Evolutionary conservation across 2,329 filamentous ascomycete genomes (phyloP), one percentile per base, ranked within the genome.

Genomic region (Ophiostoma piceae): DNA sequence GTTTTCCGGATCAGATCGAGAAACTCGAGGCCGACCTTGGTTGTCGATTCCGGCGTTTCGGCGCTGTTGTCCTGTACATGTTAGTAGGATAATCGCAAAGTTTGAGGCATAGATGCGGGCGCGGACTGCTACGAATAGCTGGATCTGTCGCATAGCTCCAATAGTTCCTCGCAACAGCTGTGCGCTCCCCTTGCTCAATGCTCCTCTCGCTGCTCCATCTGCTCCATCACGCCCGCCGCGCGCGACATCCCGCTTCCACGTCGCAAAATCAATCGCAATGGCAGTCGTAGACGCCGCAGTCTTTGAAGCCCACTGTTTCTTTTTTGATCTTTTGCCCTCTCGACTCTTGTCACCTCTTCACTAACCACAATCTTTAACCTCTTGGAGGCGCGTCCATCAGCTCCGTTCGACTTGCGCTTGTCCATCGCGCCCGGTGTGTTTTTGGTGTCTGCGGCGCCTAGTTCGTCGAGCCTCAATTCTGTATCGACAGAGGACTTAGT

Each of bases 1-100:
- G 91, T 92, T 73, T 87, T 84, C 75, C 89, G 89, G 76, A 96
- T 86, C 76, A 89, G 88, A 69, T 92, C 88, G 64, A 96, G 81
- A 76, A 96, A 91, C 74, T 85, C 86, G 75, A 92, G 80, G 51
- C 92, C 92, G 75, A 88, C 86, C 69, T 88, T 84, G 16, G 88
- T 89, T 2, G 91, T 94, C 19, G 88, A 88, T 77, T 91, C 88
- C 69, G 81, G 79, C 19, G 85, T 88, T 79, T 94, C 90, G 39
- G 84, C 80, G 66, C 82, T 85, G 72, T 82, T 79, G 76, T 80
- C 72, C 26, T 69, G 54, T 35, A 9, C 5, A 3, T 9, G 8
- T 39, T 19, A 64, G 65, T n/a, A 22, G 22, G 62, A 47, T 19
- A 19, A n/a, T 47, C 16, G 43, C 43, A 47, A 47, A 47, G 16